Conservation (phyloP, 148 eudicot species). For the Chenopodium berlandieri region DNA sequence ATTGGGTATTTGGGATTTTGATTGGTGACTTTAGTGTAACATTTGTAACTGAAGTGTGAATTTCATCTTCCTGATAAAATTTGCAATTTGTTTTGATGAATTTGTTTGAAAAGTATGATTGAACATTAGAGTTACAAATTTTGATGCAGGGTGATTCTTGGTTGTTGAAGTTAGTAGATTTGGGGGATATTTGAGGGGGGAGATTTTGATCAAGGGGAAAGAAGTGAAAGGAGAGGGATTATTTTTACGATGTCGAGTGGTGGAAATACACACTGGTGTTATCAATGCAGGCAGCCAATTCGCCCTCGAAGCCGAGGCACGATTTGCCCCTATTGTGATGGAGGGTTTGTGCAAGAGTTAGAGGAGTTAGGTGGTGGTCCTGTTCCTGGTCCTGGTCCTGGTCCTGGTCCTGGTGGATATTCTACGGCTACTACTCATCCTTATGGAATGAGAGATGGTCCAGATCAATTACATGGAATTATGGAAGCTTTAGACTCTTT, state of each 20-base stretch:
- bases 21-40: too few relatives aligned
- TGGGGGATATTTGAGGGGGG: background rate
- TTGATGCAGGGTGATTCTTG: conserved; percentile 20
- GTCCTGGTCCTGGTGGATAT: conserved; percentile 17
- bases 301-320: conserved; percentile 42
- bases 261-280: conserved; percentile 85
- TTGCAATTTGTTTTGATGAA: background rate
- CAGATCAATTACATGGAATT: conserved; percentile 45
- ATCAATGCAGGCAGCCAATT: conserved; percentile 63
- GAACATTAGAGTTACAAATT: background rate
- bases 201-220: conserved; percentile 9
- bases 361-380: conserved; percentile 38
- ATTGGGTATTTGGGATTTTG: conserved; percentile 8
- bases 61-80: background rate
- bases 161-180: conserved; percentile 13
- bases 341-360: conserved; percentile 82
- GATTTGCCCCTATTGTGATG: conserved; percentile 67
- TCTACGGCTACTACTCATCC: conserved; percentile 20
- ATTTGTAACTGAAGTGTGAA: background rate
- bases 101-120: background rate
- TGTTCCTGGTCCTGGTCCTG: background rate
- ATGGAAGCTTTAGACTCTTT: conserved; percentile 51
- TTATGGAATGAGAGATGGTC: conserved; percentile 31
- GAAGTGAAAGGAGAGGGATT: background rate
- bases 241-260: conserved; percentile 51